These are phyloP conservation scores for Fomitopsis betulina DNA, from an alignment of 1,284 basidiomycete species.

Conservation along the genomic window DNA sequence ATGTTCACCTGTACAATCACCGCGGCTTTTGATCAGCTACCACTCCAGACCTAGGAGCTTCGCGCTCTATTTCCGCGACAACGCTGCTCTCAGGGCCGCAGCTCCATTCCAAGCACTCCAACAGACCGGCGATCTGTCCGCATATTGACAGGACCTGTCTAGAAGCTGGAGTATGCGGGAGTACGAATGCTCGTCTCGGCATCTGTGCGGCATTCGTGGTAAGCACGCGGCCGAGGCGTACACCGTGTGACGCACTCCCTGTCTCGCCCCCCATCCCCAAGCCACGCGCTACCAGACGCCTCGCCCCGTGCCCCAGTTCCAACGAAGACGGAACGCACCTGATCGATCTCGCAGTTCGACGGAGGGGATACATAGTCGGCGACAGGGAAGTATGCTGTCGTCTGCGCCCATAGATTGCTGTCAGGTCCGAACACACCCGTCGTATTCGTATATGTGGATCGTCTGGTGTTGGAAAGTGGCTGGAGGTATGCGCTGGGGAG, in stretches of 20 bases:
- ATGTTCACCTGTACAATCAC: slow-evolving; percentile 49
- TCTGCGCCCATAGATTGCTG: slow-evolving; percentile 44
- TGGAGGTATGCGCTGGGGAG: background rate
- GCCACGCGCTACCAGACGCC: background rate
- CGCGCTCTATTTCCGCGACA: background rate
- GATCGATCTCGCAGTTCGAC: slow-evolving; percentile 46
- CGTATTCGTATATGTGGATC: background rate
- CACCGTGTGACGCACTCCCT: background rate
- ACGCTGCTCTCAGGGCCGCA: background rate
- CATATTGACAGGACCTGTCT: background rate
- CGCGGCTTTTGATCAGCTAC: background rate
- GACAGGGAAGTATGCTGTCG: slow-evolving; percentile 54
- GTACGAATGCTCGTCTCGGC: background rate
- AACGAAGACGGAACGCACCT: slow-evolving; percentile 33
- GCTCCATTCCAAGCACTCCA: background rate
- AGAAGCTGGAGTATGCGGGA: background rate
- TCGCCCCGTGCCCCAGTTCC: background rate
- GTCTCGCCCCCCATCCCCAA: background rate
- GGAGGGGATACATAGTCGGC: slow-evolving; percentile 45
- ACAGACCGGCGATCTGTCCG: background rate
- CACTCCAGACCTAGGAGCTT: background rate
- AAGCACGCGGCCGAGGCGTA: background rate
- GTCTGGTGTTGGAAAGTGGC: background rate
- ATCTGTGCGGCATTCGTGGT: background rate
- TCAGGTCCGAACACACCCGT: slow-evolving; percentile 4